Base-by-base conservation (phyloP, 495 filamentous ascomycete genomes). In the Annulohypoxylon stygium region DNA sequence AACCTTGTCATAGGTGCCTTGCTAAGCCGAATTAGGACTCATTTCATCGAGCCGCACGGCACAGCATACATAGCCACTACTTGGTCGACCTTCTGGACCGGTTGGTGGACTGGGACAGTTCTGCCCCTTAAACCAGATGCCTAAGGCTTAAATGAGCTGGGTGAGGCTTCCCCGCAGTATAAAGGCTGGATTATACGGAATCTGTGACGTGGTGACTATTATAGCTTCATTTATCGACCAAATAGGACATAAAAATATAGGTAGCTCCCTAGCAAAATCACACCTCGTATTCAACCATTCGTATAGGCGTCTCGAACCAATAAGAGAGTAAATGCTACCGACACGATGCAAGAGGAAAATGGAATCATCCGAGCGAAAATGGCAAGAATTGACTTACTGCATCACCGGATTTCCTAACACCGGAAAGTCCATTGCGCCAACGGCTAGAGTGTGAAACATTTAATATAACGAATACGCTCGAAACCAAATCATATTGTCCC, bases 401-500 rank as follows among this genome's bases (percentile, higher is more conserved):
- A n/a, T n/a, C 39, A 43, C 3, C 10, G 18, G 16, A 47, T 8
- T 47, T 47, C 4, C 16, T 0, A 7, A 6, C 43, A 47, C 43
- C n/a, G 7, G 7, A 47, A 3, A 18, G 14, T 47, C 8, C n/a
- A 43, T 14, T 43, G 12, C 12, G 39, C 9, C 9, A 6, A 39
- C 36, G 9, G 11, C 36, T 4, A 3, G 36, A 39, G 9, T 14
- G 7, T 37, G 37, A 20, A 34, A 47, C 30, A 16, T 41, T n/a
- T 26, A 18, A 37, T 60, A 58, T 60, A 54, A 23, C 34, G 14
- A 71, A 36, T 26, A 4, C 25, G 30, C 16, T 61, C 23, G 45
- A 51, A 58, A 58, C 48, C 6, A 57, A 66, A 65, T 66, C 55
- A 74, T 66, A 57, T 64, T 64, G 36, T n/a, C 65, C 41, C 36